A percentile compares a stretch with the other conserved stretches of the same genome.
Conservation (phyloP, 306 rosid species). For the Quercus berberidifolia region DNA sequence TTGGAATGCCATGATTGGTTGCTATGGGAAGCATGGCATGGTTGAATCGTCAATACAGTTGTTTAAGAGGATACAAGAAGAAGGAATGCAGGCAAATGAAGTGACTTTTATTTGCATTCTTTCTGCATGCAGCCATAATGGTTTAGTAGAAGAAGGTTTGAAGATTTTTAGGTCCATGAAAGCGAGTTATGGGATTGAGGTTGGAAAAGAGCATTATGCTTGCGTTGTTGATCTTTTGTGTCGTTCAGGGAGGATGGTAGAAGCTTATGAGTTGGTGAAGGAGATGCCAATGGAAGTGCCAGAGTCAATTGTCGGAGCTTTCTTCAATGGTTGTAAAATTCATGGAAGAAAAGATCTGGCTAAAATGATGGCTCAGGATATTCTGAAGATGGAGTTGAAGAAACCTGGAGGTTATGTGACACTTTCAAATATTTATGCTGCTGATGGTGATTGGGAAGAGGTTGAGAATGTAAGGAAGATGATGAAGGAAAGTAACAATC, state of each 20-base stretch:
- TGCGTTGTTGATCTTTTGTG: constrained; percentile 62
- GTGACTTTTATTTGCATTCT: constrained; percentile 56
- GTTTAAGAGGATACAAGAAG: constrained; percentile 40
- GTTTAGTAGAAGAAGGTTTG: constrained; percentile 49
- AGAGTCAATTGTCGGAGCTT: constrained; percentile 59
- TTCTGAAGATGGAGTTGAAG: constrained; percentile 39
- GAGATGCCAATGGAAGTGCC: constrained; percentile 39
- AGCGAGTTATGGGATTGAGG: constrained; percentile 37
- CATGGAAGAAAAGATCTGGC: constrained; percentile 67
- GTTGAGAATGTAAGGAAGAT: constrained; percentile 49
- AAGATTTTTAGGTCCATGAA: constrained; percentile 50
- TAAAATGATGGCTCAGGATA: constrained; percentile 42
- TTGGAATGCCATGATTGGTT: constrained; percentile 70
- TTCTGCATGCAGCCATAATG: constrained; percentile 72
- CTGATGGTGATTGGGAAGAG: constrained; percentile 66
- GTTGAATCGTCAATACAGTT: constrained; percentile 42
- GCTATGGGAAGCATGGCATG: constrained; percentile 69
- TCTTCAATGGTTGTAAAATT: constrained; percentile 58
- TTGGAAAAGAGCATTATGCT: constrained; percentile 49
- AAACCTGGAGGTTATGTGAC: constrained; percentile 56
- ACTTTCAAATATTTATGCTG: constrained; percentile 64
- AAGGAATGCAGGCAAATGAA: constrained; percentile 47
- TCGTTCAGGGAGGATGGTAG: constrained; percentile 58
- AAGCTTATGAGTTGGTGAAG: constrained; percentile 55
- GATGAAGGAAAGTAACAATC: constrained; percentile 50